Conservation (phyloP, 352 stramenopile genomes). For the Halophytophthora batemanensis region DNA sequence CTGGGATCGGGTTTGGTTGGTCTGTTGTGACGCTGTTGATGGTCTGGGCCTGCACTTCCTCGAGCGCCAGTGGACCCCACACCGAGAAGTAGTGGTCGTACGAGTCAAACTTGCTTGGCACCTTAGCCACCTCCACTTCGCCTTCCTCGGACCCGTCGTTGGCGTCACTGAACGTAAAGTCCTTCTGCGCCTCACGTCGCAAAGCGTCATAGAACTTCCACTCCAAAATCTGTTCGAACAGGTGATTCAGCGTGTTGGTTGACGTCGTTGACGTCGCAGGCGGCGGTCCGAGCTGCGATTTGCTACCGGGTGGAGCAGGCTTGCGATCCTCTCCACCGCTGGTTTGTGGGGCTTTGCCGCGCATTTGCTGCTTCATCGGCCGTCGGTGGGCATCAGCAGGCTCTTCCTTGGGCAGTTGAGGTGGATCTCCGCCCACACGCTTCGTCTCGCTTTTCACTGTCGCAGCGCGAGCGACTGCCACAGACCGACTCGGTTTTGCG, state of each 20-base stretch:
- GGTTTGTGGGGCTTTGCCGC: constrained; percentile 15
- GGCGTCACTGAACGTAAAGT: constrained; percentile 37
- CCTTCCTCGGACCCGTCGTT: constrained; percentile 77
- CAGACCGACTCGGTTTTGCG: constrained; percentile 7
- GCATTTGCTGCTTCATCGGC: constrained; percentile 70
- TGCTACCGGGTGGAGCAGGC: neutral
- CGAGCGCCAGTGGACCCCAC: constrained; percentile 80
- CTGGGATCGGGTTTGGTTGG: constrained; percentile 38
- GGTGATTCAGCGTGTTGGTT: constrained; percentile 70
- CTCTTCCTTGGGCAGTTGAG: constrained; percentile 19
- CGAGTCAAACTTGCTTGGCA: constrained; percentile 82
- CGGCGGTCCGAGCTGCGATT: constrained; percentile 7
- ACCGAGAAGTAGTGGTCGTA: constrained; percentile 89
- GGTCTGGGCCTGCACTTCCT: constrained; percentile 88
- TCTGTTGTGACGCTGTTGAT: constrained; percentile 79
- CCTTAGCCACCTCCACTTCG: constrained; percentile 61
- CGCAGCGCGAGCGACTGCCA: constrained; percentile 14
- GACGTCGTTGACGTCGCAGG: constrained; percentile 18
- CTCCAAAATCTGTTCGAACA: constrained; percentile 82
- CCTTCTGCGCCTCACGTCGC: constrained; percentile 51
- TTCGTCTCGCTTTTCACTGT: constrained; percentile 19
- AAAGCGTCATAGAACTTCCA: constrained; percentile 76
- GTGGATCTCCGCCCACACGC: constrained; percentile 4
- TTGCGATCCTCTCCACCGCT: constrained; percentile 19
- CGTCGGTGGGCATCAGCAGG: constrained; percentile 52